These are phyloP conservation scores for Backusella luteola DNA, from an alignment of 192 early-diverging fungal species.

Conservation along the genomic window DNA sequence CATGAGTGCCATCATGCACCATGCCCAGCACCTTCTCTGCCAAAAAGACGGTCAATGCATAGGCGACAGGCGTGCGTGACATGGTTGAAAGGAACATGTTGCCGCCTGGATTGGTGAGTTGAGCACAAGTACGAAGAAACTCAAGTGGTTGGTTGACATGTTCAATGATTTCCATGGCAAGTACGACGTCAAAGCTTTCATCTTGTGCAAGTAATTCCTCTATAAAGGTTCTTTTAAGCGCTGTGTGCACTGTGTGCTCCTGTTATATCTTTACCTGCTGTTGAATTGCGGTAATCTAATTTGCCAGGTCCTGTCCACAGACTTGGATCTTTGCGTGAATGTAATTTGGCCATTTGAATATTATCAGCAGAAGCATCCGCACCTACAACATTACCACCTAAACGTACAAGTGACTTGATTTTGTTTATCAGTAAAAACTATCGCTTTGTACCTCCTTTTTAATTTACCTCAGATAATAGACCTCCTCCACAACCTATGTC, in stretches of 20 bases:
- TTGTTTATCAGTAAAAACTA: neutral
- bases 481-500: constrained; percentile 98
- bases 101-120: constrained; percentile 60
- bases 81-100: constrained; percentile 88
- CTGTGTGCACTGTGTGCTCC: neutral
- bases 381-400: constrained; percentile 74
- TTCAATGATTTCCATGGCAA: constrained; percentile 90
- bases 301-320: constrained; percentile 48
- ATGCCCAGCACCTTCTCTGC: constrained; percentile 79
- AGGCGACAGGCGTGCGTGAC: constrained; percentile 75
- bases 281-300: constrained; percentile 64
- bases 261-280: constrained; percentile 48
- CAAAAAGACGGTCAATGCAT: constrained; percentile 73
- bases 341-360: constrained; percentile 73
- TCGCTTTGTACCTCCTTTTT: neutral
- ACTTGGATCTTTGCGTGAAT: constrained; percentile 67
- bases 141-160: constrained; percentile 74
- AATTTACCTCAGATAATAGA: constrained; percentile 72
- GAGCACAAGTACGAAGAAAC: constrained; percentile 68
- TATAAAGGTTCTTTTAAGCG: constrained; percentile 23
- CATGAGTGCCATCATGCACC: constrained; percentile 86
- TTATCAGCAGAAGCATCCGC: constrained; percentile 88
- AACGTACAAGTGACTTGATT: constrained; percentile 64
- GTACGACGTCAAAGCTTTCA: constrained; percentile 74
- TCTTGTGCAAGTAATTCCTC: constrained; percentile 57